Evolutionary conservation across 345 rosid species (phyloP).

Genomic region (Camelina hispida): DNA sequence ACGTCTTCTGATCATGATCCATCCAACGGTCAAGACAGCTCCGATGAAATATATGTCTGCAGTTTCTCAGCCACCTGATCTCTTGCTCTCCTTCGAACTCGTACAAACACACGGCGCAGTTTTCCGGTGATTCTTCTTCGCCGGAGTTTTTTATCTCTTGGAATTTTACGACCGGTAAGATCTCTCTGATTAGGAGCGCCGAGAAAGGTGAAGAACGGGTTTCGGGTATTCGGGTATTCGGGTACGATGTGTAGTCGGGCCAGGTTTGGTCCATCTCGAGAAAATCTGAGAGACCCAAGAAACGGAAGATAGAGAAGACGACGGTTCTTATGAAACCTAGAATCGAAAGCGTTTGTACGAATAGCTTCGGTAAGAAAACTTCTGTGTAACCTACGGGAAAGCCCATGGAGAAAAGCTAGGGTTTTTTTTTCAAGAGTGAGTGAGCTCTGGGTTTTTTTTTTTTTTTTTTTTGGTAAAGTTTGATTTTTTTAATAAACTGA

Average conservation of each 20-base stretch:
- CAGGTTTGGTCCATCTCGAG: constrained; percentile 67
- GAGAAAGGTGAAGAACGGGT: constrained; percentile 63
- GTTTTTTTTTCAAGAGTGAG: neutral
- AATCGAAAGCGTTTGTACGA: constrained; percentile 67
- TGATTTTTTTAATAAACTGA: constrained; percentile 30
- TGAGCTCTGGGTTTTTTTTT: constrained; percentile 12
- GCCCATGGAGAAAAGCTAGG: constrained; percentile 57
- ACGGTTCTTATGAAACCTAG: constrained; percentile 64
- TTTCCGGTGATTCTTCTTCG: constrained; percentile 66
- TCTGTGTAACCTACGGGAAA: constrained; percentile 85
- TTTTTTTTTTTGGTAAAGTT: neutral
- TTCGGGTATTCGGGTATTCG: constrained; percentile 46
- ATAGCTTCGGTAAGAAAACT: constrained; percentile 69
- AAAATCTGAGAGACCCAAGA: constrained; percentile 78
- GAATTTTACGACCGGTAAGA: constrained; percentile 71
- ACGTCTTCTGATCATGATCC: constrained; percentile 86
- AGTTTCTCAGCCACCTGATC: constrained; percentile 79
- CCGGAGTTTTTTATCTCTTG: constrained; percentile 44
- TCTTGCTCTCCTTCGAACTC: constrained; percentile 80
- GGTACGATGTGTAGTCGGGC: constrained; percentile 52
- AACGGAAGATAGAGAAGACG: constrained; percentile 57
- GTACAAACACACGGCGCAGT: constrained; percentile 81
- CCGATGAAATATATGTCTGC: constrained; percentile 82
- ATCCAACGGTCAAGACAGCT: constrained; percentile 94
- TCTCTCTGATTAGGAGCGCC: constrained; percentile 78